phyloP scores from a whole-genome alignment of 805 yeast genomes.

The Metschnikowia vanudenii region DNA sequence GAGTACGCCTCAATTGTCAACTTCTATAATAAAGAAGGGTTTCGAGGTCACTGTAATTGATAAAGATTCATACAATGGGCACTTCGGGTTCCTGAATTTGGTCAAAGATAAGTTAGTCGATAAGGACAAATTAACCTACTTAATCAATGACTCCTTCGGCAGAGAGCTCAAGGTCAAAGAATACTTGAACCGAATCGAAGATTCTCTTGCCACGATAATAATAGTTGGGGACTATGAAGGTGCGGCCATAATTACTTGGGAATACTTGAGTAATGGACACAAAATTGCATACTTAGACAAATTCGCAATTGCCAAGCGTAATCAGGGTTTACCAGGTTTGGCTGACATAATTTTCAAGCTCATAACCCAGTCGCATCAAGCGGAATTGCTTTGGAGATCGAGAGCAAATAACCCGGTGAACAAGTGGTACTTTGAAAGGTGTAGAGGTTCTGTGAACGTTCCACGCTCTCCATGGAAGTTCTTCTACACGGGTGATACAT shows the following conservation, averaged over 20 bases:
- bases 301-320: constrained; percentile 79
- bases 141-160: constrained; percentile 80
- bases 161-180: constrained; percentile 61
- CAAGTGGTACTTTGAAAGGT: constrained; percentile 95
- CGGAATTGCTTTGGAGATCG: constrained; percentile 88
- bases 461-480: constrained; percentile 40
- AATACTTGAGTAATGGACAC: constrained; percentile 31
- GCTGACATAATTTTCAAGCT: constrained; percentile 92
- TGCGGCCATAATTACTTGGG: constrained; percentile 90
- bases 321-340: constrained; percentile 90
- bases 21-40: constrained; percentile 81
- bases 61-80: constrained; percentile 22
- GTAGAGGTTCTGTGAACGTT: constrained; percentile 58
- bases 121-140: constrained; percentile 50
- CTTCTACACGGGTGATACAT: constrained; percentile 42
- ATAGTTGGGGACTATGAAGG: constrained; percentile 96
- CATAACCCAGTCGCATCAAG: constrained; percentile 64
- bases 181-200: constrained; percentile 65
- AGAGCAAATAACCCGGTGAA: constrained; percentile 84
- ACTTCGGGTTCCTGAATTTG: constrained; percentile 43
- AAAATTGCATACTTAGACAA: constrained; percentile 82
- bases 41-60: constrained; percentile 51
- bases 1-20: constrained; percentile 60
- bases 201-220: constrained; percentile 69
- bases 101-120: constrained; percentile 46